phyloP scores from a whole-genome alignment of 176 grass and related monocot genomes.

The Sorghum bicolor region Sorghum_bicolor_NCBIv3 NC_012875.2:45751501-45752000 shows the following conservation, averaged over 20 bases:
- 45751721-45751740: neutral
- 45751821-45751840: neutral
- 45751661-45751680: neutral
- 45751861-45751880: neutral
- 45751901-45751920: neutral
- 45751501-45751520: neutral
- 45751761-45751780: neutral
- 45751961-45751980: neutral
- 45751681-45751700: neutral
- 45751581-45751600: neutral
- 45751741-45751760: neutral
- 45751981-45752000: neutral
- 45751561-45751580: neutral
- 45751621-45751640: neutral
- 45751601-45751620: neutral
- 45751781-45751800: neutral
- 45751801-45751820: neutral
- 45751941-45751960: neutral
- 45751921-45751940: neutral
- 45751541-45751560: neutral
- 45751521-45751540: neutral
- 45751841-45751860: neutral
- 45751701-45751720: conserved; percentile 1
- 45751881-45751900: neutral
- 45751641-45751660: neutral